Evolutionary conservation across 495 filamentous ascomycete genomes (phyloP), one percentile per base, ranked within the genome.

Genomic region (Achaetomiella virescens): DNA sequence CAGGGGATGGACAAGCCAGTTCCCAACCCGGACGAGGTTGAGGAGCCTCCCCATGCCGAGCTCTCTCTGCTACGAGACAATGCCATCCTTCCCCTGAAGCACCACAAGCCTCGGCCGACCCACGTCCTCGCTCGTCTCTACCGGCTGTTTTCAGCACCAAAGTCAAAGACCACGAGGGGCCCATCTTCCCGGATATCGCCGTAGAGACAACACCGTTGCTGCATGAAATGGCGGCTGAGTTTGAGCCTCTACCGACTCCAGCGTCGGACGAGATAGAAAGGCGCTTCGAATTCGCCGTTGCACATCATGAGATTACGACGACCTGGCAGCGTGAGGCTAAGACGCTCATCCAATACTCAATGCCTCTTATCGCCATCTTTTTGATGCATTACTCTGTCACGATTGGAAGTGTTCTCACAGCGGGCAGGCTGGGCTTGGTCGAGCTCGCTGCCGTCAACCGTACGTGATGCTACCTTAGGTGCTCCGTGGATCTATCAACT

Each of bases 251-350:
- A 6, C 36, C 51, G 18, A 62, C 60, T 1, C 61, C 60, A 7
- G 49, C 56, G 6, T 20, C 54, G 12, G 60, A 75, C 78, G 50
- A 66, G 33, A 38, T 61, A 9, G 37, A 59, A 20, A 24, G 48
- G 83, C 44, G 44, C 70, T 96, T 90, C 90, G 85, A 90, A 52
- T 84, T 86, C 37, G 88, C 89, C 2, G 88, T 91, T 11, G 75
- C 78, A 1, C 78, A 81, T 3, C 88, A 88, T 7, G 72, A 77
- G 54, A 87, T 95, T 56, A 82, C 86, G 48, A 95, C 90, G 3
- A 90, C 89, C 0, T 95, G 89, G 87, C 82, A 83, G 61, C 80
- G 88, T 55, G 90, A 96, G 73, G 79, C 84, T 1, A 83, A 86
- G 67, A 86, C 88, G 0, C 68, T 79, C 31, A 64, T 65, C 2